A percentile compares a stretch with the other conserved stretches of the same genome.
Evolutionary conservation across 805 yeast species (phyloP).

Genomic region (Lipomyces spencermartinsiae): DNA sequence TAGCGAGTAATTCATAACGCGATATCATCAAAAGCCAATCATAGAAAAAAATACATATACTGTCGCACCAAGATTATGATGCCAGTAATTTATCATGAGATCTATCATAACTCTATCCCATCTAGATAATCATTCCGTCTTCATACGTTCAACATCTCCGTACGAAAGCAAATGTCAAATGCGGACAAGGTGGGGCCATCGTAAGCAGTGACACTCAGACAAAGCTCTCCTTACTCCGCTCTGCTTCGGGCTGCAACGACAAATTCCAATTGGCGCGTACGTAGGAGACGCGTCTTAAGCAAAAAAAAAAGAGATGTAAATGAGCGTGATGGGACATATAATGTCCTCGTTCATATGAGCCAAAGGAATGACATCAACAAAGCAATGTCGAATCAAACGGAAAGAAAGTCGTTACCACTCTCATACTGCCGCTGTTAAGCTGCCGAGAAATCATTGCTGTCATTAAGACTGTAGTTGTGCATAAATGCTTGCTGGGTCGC

Average conservation of each 20-base stretch:
- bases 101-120: not conserved
- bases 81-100: not conserved
- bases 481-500: not conserved
- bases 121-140: not conserved
- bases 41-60: conserved; percentile 7
- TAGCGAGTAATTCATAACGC: not conserved
- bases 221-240: not conserved
- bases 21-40: not conserved
- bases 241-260: not conserved
- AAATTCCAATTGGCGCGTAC: not conserved
- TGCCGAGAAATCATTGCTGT: not conserved
- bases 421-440: not conserved
- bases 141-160: not conserved
- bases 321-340: not conserved
- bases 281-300: not conserved
- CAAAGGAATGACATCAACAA: not conserved
- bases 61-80: not conserved
- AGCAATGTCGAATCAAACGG: not conserved
- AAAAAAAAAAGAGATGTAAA: not conserved
- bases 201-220: not conserved
- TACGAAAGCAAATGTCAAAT: not conserved
- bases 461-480: not conserved
- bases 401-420: not conserved
- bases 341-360: not conserved
- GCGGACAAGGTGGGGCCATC: not conserved